Evolutionary conservation across 2,329 filamentous ascomycete genomes (phyloP).

Genomic region (Diaporthe sp.): DNA sequence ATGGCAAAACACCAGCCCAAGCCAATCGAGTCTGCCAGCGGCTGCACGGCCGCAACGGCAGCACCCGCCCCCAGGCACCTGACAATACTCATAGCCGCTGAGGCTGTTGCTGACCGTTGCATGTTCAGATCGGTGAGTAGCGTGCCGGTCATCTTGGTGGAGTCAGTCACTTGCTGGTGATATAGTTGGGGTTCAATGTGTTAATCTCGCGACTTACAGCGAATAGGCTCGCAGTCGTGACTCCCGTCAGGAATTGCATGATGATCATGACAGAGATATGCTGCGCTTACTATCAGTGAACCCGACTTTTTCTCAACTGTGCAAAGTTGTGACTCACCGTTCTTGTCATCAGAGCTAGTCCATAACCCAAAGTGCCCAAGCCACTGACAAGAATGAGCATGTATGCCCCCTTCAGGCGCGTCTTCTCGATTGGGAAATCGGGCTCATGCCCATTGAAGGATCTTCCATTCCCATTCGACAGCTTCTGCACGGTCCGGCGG

Average conservation of each 20-base stretch:
- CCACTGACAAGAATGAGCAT: neutral
- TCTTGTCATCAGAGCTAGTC: neutral
- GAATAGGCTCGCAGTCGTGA: neutral
- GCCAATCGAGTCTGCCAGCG: neutral
- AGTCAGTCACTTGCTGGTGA: neutral
- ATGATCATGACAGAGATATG: constrained; percentile 11
- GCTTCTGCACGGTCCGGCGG: neutral
- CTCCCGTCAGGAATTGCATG: constrained; percentile 1
- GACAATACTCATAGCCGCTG: neutral
- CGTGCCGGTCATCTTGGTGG: neutral
- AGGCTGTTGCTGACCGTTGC: neutral
- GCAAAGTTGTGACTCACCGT: neutral
- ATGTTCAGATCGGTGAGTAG: neutral
- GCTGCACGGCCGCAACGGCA: neutral
- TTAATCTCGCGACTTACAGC: neutral
- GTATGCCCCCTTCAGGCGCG: neutral
- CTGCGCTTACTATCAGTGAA: neutral
- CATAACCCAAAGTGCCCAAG: neutral
- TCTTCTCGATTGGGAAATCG: constrained; percentile 8
- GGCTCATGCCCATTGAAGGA: neutral
- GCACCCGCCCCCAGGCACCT: neutral
- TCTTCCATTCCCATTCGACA: neutral
- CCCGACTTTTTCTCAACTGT: too few species aligned
- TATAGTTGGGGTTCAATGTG: neutral
- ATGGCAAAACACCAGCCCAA: constrained; percentile 4